phyloP scores from a whole-genome alignment of 225 moss, liverwort and hornwort species.

The Marchantia polymorpha region DNA sequence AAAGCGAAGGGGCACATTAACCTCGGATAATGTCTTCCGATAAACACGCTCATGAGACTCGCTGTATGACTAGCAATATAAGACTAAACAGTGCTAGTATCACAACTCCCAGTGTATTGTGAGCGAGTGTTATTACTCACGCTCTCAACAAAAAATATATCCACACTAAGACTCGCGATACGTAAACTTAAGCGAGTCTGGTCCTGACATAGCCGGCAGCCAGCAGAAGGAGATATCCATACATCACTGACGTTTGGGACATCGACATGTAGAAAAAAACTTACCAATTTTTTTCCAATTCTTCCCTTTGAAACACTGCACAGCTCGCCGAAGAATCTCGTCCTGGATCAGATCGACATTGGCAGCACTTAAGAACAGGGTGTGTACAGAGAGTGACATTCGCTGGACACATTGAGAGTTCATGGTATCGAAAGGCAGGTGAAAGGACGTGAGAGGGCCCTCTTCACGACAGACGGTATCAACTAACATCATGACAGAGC shows the following conservation, averaged over 20 bases:
- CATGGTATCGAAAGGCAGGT: background rate
- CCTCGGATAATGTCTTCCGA: no score
- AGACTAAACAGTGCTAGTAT: no score
- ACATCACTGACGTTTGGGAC: background rate
- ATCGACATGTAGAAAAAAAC: background rate
- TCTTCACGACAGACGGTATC: background rate
- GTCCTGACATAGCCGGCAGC: background rate
- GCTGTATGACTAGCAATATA: no score
- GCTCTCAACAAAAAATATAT: no score
- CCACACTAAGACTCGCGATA: background rate
- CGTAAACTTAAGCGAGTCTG: background rate
- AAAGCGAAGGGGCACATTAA: no score
- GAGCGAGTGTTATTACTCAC: no score
- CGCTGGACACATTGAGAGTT: background rate
- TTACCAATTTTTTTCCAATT: conserved; percentile 99
- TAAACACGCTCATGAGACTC: no score
- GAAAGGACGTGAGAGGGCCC: background rate
- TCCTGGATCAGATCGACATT: conserved; percentile 48
- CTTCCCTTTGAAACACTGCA: conserved; percentile 94
- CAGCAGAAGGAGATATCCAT: background rate
- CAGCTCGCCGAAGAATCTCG: conserved; percentile 83
- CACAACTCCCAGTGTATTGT: no score
- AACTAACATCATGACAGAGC: background rate
- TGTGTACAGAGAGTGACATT: background rate
- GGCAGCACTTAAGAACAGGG: background rate